Base-by-base conservation (phyloP, 192 early-diverging fungal species). In the Linderina pennispora region DNA sequence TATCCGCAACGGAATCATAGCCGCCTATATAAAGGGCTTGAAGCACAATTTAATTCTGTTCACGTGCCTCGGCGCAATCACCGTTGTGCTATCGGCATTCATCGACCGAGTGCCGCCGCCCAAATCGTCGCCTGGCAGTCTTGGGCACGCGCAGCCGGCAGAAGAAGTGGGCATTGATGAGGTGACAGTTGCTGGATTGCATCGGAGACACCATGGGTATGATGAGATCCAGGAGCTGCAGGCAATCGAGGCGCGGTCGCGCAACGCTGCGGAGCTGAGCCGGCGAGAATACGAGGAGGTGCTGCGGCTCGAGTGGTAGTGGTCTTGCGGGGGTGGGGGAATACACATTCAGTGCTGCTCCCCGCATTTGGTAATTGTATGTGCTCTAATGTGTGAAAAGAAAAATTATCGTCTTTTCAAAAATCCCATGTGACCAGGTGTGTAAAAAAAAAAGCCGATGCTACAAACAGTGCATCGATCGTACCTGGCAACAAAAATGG, bases 31-130 rank as follows among this genome's bases (percentile, higher is more conserved):
- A 16, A 62, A 57, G 23, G 67, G 67, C 15, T 39, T 71, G 47
- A 59, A 71, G 45, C 52, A 63, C 39, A 71, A 62, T 23, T 71
- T 71, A 52, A 52, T 51, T 4, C 36, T 71, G 47, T 58, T 71
- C 22, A 62, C 67, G 0, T 71, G 67, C 23, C 21, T 71, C 47
- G 50, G 55, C 0, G 55, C 60, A 0, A 38, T 63, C 3, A 54
- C 55, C 1, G 53, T 62, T 33, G 40, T 50, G 10, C 23, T 71
- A 49, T 51, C 67, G 7, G 67, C 67, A n/a, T 53, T 55, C 16
- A 15, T 71, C 55, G 55, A 63, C 55, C 45, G 48, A 20, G 55
- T 71, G 11, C 53, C 55, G 19, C 67, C 54, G 56, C 55, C 49
- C n/a, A 71, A 71, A 43, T 49, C 60, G 13, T 46, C 67, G 10